Base-by-base conservation (phyloP, 2,329 filamentous ascomycete genomes). In the Epichloe bromicola region DNA sequence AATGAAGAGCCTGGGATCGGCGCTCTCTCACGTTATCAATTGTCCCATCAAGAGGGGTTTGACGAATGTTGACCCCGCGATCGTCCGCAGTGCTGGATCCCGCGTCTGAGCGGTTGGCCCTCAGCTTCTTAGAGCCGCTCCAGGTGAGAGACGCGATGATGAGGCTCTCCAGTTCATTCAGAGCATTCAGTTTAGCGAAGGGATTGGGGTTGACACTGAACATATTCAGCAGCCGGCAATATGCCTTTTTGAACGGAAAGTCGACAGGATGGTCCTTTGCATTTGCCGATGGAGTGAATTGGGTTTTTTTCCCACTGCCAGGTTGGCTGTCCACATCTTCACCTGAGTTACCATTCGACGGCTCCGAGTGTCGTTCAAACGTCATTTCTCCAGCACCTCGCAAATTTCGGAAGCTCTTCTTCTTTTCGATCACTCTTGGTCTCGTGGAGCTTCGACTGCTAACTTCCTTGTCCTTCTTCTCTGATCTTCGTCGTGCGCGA, bases 151-250 rank as follows among this genome's bases (percentile, higher is more conserved):
- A 91, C 1, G 86, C 86, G 26, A 86, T 73, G 51, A 95, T 87
- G 44, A 98, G 75, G 41, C 85, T 80, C 61, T 94, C 83, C 5
- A 98, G 74, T 63, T 96, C 88, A 54, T 85, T 82, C 4, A 97
- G 72, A 0, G 87, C 85, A 56, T 85, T 83, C 12, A 98, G 76
- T 67, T 98, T 98, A 20, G 80, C 77, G 58, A 86, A 86, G 0
- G 93, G 93, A 61, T 93, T 95, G 0, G 88, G 86, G 57, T 94
- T 87, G 4, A 90, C 86, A 41, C 87, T 88, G 58, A 98, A 95
- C 70, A 88, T 89, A 56, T 81, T 82, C 34, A 97, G 73, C 1
- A 97, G 74, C 12, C 84, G 82, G 57, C 82, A 76, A 62, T 95
- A 96, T 1, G 89, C 86, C 57, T 82, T 80, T 48, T 80, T 80